Base-by-base conservation (phyloP, 306 rosid species). In the Urtica urens region DNA sequence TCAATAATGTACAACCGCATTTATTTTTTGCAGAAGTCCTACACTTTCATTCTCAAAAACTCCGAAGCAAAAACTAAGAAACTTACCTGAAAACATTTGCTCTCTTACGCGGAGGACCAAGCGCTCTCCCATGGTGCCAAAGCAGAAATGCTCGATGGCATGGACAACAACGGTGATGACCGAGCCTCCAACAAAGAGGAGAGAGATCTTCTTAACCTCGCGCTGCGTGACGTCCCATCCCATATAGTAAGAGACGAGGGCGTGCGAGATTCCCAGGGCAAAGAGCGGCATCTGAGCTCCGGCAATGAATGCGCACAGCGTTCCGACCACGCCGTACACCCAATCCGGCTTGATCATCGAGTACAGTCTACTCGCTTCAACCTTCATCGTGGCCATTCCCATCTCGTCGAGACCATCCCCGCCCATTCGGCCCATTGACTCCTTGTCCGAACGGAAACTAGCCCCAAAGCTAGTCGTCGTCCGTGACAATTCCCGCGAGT, bases 251-350 rank as follows among this genome's bases (percentile, higher is more conserved):
- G 97, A 56, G 38, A 90, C 97, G 62, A 90, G 95, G 45, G 97
- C 93, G 16, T 90, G 90, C 65, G 97, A 76, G 39, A 90, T 77
- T 23, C 97, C 97, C 3, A 90, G 95, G 57, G 97, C 93, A 49
- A 79, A 90, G 23, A 84, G 90, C 31, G 95, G 95, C 97, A 90
- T 90, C 54, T 90, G 97, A 10, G 97, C 87, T 62, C 95, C 97
- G 4, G 95, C 81, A 59, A 90, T 46, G 38, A 90, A 82, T 14
- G 92, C 97, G 51, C 85, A 63, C 9, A 81, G 46, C 33, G 93
- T 75, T 10, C 97, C 97, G 34, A 64, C 25, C 30, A 75, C 74
- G 50, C 97, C 97, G 43, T 84, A 84, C 52, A 54, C 33, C 97
- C 95, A 84, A 62, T 90, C 97, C 17, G 90, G 87, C 11, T 84